Percentiles rank a stretch among this genome's conserved stretches.
Conservation (phyloP, 1,284 basidiomycete genomes). For the Albatrellus sp. region DNA sequence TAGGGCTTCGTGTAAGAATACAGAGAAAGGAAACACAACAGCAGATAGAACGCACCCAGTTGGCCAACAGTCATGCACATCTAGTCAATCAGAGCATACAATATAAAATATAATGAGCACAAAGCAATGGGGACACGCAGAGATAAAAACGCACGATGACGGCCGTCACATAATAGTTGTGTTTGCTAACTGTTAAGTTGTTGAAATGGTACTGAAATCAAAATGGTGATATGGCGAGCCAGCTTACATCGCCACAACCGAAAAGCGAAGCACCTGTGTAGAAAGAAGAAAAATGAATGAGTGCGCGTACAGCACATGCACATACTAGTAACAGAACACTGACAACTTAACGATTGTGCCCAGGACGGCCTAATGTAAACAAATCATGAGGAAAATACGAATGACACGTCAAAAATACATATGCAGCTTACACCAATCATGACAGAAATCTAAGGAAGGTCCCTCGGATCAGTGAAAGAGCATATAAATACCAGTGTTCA, state of each 20-base stretch:
- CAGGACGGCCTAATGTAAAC: constrained; percentile 32
- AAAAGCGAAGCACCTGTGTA: constrained; percentile 41
- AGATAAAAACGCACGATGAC: constrained; percentile 33
- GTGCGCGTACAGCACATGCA: constrained; percentile 1
- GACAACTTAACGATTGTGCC: constrained; percentile 51
- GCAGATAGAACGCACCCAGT: constrained; percentile 8
- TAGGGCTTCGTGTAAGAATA: background rate
- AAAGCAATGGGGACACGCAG: background rate
- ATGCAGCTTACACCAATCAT: background rate
- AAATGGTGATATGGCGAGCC: background rate
- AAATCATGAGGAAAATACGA: constrained; percentile 20
- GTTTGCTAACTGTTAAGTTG: constrained; percentile 18
- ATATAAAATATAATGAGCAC: background rate
- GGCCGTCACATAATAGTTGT: no score
- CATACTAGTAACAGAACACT: constrained; percentile 15
- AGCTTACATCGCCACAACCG: constrained; percentile 62
- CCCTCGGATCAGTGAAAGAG: background rate
- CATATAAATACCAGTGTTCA: background rate
- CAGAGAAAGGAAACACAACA: background rate
- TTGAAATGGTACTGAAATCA: background rate
- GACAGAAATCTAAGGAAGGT: background rate
- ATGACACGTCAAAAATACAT: constrained; percentile 42
- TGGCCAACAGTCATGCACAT: constrained; percentile 9
- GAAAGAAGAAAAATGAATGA: background rate
- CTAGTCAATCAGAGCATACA: constrained; percentile 4